Base-by-base conservation (phyloP, 345 rosid species). In the Euphorbia pulcherrima region DNA sequence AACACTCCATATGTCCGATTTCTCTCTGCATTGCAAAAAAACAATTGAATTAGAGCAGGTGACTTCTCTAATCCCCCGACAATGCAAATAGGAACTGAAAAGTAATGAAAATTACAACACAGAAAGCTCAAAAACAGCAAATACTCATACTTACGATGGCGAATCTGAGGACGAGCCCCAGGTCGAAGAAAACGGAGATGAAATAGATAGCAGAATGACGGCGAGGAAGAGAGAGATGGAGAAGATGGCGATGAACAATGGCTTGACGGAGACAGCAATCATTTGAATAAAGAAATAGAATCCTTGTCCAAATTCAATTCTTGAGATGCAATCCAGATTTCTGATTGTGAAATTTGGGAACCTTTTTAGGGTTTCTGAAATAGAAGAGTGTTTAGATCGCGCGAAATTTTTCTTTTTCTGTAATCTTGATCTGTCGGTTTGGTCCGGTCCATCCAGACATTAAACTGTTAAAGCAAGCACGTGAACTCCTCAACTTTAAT, bases 1-100 rank as follows among this genome's bases (percentile, higher is more conserved):
- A 30, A 87, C 88, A 74, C 88, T 83, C 97, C 98, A 93, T 86
- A 93, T 85, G 40, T 83, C 90, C 74, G 71, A 80, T 51, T 70
- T 69, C 62, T 69, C 76, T 62, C 85, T 86, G 53, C 64, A 59
- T 47, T 5, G 75, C 72, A 82, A 35, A 29, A 67, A n/a, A n/a
- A n/a, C n/a, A n/a, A 44, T 20, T n/a, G 62, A 9, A 28, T 11
- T n/a, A 7, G 14, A 23, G 27, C 26, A 59, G 21, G 59, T 55
- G 53, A 24, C 9, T 16, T 41, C 13, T 10, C 13, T 10, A 62
- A 1, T 17, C 53, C 62, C 17, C 62, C 17, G 65, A 61, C 8
- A 47, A 59, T 8, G 57, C 28, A 7, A 21, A 28, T 44, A 9
- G 40, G 10, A 1, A 37, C 2, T 39, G 39, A 28, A 28, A 13